phyloP scores from a whole-genome alignment of 352 stramenopile genomes.

The Globisporangium viniferum region DNA sequence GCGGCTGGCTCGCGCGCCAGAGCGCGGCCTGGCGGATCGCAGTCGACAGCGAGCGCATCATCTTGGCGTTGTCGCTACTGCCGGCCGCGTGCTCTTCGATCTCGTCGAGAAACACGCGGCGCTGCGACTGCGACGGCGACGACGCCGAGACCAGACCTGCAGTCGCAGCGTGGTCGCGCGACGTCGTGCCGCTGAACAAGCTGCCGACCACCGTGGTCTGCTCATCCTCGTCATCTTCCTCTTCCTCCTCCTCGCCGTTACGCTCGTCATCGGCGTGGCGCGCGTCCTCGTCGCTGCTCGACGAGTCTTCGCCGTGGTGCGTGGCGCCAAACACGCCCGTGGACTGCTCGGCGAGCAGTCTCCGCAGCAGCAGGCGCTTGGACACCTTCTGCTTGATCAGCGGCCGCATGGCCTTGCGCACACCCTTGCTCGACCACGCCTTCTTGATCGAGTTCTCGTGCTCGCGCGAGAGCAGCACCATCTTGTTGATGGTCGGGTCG shows the following conservation, averaged over 20 bases:
- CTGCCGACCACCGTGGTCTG: conserved; percentile 79
- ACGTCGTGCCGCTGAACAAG: conserved; percentile 65
- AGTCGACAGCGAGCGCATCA: conserved; percentile 72
- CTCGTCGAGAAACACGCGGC: conserved; percentile 58
- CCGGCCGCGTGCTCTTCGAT: conserved; percentile 66
- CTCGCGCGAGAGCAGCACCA: conserved; percentile 81
- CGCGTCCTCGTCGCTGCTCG: conserved; percentile 72
- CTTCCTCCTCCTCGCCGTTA: conserved; percentile 32
- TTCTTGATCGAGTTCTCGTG: conserved; percentile 88
- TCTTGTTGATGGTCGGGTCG: conserved; percentile 77
- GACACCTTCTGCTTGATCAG: conserved; percentile 86
- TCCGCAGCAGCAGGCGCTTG: conserved; percentile 72
- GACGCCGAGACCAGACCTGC: conserved; percentile 1
- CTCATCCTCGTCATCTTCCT: conserved; percentile 58
- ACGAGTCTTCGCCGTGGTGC: conserved; percentile 56
- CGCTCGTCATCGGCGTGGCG: conserved; percentile 38
- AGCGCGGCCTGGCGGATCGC: conserved; percentile 75
- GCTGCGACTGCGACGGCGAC: conserved; percentile 21
- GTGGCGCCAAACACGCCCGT: conserved; percentile 31
- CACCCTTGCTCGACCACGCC: conserved; percentile 82
- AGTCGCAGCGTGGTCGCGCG: conserved; percentile 40
- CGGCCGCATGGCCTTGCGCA: conserved; percentile 83
- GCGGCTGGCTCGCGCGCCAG: conserved; percentile 72
- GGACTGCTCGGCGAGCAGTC: conserved; percentile 73
- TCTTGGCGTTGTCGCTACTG: conserved; percentile 54